Base-by-base conservation (phyloP, 306 rosid genomes). In the Psophocarpus tetragonolobus region DNA sequence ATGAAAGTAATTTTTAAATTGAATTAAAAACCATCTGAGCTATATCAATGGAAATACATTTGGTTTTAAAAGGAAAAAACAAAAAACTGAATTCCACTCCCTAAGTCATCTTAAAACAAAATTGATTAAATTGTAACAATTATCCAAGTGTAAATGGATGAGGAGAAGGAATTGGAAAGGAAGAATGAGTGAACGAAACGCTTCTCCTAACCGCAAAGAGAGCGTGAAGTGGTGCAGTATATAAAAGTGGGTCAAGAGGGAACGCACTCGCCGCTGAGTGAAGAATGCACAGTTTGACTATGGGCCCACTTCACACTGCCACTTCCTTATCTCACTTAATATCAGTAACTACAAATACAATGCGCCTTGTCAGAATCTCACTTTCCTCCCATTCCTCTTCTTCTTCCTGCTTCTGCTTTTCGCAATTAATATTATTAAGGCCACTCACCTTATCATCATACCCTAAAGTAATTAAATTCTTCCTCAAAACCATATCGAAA, bases 361-460 rank as follows among this genome's bases (percentile, higher is more conserved):
- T 90, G 96, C 87, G 93, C 91, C 68, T 83, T 32, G 92, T 91
- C 97, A 86, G 76, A 80, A 73, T 74, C 70, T 80, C 97, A 91
- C 92, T 85, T 68, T 29, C 26, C 4, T 14, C 10, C 45, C 17
- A 18, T 21, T 42, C 73, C 26, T 13, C 15, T 47, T 47, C 21
- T 0, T 47, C 21, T 15, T 47, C 3, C 6, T 44, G 1, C 11
- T 36, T 13, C 2, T 44, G 14, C 6, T 44, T 18, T 35, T 30
- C 3, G 3, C 33, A 30, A 30, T 35, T 35, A 2, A 35, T 35
- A 35, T 7, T 10, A 1, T 44, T 44, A 44, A 44, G 3, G 17
- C 5, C 51, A 45, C 17, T 12, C 12, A 42, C 48, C 15, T 13
- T 45, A 45, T 45, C 8, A 45, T 45, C 4, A 45, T 15, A 14